phyloP scores from a whole-genome alignment of 495 filamentous ascomycete genomes.

The Penicillium silybi region DNA sequence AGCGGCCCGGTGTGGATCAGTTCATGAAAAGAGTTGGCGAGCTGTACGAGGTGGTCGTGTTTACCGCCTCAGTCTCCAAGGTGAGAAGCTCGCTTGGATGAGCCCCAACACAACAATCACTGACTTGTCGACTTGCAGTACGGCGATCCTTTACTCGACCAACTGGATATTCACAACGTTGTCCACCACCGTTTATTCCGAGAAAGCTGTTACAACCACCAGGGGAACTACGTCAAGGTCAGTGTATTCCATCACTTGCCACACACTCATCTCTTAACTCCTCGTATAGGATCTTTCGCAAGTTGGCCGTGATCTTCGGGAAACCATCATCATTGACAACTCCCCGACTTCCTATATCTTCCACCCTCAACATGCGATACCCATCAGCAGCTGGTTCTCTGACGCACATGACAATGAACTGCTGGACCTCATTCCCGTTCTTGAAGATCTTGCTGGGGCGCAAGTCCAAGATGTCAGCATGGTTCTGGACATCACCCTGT shows the following conservation, averaged over 20 bases:
- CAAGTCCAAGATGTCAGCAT: slow-evolving; percentile 95
- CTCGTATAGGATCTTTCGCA: slow-evolving; percentile 79
- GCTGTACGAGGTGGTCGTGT: slow-evolving; percentile 97
- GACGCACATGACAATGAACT: slow-evolving; percentile 99
- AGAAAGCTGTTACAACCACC: slow-evolving; percentile 98
- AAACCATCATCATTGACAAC: slow-evolving; percentile 99
- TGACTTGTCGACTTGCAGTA: slow-evolving; percentile 54
- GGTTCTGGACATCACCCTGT: slow-evolving; percentile 94
- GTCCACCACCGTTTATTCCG: slow-evolving; percentile 96
- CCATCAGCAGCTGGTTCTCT: slow-evolving; percentile 99
- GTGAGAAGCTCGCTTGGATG: slow-evolving; percentile 42
- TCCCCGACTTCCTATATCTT: slow-evolving; percentile 99
- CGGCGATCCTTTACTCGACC: slow-evolving; percentile 92
- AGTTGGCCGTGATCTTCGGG: slow-evolving; percentile 89
- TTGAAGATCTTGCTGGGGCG: slow-evolving; percentile 87
- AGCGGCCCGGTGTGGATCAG: slow-evolving; percentile 92
- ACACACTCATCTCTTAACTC: slow-evolving; percentile 12
- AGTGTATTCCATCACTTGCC: neutral
- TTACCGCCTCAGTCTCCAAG: slow-evolving; percentile 98
- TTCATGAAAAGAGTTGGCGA: slow-evolving; percentile 99
- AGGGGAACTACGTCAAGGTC: slow-evolving; percentile 97
- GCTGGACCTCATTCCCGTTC: slow-evolving; percentile 94
- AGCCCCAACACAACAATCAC: slow-evolving; percentile 3
- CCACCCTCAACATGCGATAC: slow-evolving; percentile 97
- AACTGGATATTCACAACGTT: slow-evolving; percentile 94